Evolutionary conservation across 2,329 filamentous ascomycete species (phyloP).

Genomic region (Lachnellula suecica): DNA sequence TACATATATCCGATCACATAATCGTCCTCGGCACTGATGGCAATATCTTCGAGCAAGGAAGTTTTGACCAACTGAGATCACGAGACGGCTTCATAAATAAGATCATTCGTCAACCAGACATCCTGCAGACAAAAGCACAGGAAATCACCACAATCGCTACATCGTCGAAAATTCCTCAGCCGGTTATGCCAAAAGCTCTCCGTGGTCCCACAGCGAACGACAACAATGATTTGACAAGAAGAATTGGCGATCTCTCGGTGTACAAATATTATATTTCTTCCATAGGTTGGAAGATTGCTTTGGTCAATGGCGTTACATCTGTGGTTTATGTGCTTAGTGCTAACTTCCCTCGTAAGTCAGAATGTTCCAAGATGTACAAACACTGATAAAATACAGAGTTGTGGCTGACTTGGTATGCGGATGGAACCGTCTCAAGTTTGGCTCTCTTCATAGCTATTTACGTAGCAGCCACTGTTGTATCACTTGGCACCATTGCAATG

Average conservation of each 20-base stretch:
- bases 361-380: too few relatives aligned
- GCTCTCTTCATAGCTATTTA: constrained; percentile 5
- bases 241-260: constrained; percentile 17
- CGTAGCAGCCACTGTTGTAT: constrained; percentile 1
- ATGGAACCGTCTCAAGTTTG: constrained; percentile 8
- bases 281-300: constrained; percentile 15
- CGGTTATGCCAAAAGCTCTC: background rate
- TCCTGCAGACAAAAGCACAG: constrained; percentile 18
- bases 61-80: constrained; percentile 25
- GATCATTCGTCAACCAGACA: constrained; percentile 32
- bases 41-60: constrained; percentile 35
- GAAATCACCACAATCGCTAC: background rate
- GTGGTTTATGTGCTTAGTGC: constrained; percentile 1
- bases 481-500: background rate
- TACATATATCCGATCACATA: constrained; percentile 39
- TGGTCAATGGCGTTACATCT: constrained; percentile 5
- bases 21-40: constrained; percentile 35
- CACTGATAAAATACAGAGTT: constrained; percentile 2
- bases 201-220: constrained; percentile 32
- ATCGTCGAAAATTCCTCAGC: background rate
- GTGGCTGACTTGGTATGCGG: constrained; percentile 13
- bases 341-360: constrained; percentile 10
- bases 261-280: constrained; percentile 27
- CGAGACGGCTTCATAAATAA: constrained; percentile 24
- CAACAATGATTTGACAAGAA: constrained; percentile 14